Percentiles rank a stretch among this genome's conserved stretches.
phyloP scores from a whole-genome alignment of 371 early-diverging fungal genomes.

The Blakeslea trispora region DNA sequence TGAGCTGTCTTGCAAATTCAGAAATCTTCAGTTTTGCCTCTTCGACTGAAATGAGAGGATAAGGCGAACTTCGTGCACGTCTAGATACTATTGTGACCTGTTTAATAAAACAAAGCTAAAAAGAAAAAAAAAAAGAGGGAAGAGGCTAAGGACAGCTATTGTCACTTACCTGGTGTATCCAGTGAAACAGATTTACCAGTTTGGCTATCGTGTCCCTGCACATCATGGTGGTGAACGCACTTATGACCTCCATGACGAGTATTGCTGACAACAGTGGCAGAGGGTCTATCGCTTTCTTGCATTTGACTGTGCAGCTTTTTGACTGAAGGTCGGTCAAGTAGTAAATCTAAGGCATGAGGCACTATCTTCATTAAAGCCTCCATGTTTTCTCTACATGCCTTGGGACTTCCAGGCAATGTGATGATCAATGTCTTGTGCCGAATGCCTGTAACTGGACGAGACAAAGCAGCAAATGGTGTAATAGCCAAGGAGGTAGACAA shows the following conservation, averaged over 20 bases:
- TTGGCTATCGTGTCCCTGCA: constrained; percentile 8
- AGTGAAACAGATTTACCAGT: constrained; percentile 36
- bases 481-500: constrained; percentile 67
- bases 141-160: too few species aligned
- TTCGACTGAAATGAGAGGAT: constrained; percentile 74
- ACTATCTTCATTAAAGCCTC: constrained; percentile 67
- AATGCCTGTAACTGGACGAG: constrained; percentile 85
- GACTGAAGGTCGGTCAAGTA: constrained; percentile 42
- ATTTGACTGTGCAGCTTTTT: constrained; percentile 19
- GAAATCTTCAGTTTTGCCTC: constrained; percentile 66
- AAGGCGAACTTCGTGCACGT: constrained; percentile 79
- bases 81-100: constrained; percentile 47
- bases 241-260: constrained; percentile 14
- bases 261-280: background rate
- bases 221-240: constrained; percentile 23
- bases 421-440: constrained; percentile 68
- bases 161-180: constrained; percentile 48
- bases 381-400: constrained; percentile 84
- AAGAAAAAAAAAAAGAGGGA: too few species aligned
- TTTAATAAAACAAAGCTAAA: background rate
- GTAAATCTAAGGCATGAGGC: constrained; percentile 82
- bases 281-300: constrained; percentile 4
- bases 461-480: constrained; percentile 89
- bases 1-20: constrained; percentile 36
- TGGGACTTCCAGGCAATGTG: constrained; percentile 88